Conservation (phyloP, 2,329 filamentous ascomycete species). For the Shiraia bambusicola region DNA sequence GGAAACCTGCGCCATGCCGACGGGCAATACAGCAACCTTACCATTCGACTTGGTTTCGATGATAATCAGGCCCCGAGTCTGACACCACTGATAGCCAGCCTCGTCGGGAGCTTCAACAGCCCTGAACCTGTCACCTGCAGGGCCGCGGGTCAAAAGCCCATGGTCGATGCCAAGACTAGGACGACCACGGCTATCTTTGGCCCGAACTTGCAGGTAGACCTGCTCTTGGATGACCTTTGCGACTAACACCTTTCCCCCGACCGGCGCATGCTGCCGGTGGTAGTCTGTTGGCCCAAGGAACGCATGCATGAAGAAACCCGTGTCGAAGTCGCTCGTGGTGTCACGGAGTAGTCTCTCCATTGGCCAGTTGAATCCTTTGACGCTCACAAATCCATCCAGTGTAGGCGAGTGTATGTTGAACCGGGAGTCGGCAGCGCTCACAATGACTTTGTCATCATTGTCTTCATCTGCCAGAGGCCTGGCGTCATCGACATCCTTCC, state of each 20-base stretch:
- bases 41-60: slow-evolving; percentile 43
- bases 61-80: slow-evolving; percentile 43
- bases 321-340: slow-evolving; percentile 37
- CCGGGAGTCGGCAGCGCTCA: slow-evolving; percentile 40
- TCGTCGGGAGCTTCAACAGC: slow-evolving; percentile 38
- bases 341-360: slow-evolving; percentile 38
- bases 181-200: not conserved
- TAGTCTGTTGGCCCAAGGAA: slow-evolving; percentile 48
- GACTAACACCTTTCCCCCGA: slow-evolving; percentile 43
- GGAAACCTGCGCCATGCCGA: slow-evolving; percentile 51
- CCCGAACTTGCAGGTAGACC: slow-evolving; percentile 44
- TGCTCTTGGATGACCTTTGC: slow-evolving; percentile 43
- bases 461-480: slow-evolving; percentile 37
- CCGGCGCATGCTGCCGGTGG: slow-evolving; percentile 47
- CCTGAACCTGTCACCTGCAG: not conserved
- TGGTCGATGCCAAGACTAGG: not conserved
- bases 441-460: slow-evolving; percentile 17
- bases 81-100: slow-evolving; percentile 47
- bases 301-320: slow-evolving; percentile 47
- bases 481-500: slow-evolving; percentile 24
- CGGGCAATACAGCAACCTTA: slow-evolving; percentile 46
- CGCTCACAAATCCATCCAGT: slow-evolving; percentile 25
- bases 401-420: slow-evolving; percentile 32
- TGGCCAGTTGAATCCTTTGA: slow-evolving; percentile 46
- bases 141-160: no score